Conservation (phyloP, 345 rosid species). For the Kandelia obovata region DNA sequence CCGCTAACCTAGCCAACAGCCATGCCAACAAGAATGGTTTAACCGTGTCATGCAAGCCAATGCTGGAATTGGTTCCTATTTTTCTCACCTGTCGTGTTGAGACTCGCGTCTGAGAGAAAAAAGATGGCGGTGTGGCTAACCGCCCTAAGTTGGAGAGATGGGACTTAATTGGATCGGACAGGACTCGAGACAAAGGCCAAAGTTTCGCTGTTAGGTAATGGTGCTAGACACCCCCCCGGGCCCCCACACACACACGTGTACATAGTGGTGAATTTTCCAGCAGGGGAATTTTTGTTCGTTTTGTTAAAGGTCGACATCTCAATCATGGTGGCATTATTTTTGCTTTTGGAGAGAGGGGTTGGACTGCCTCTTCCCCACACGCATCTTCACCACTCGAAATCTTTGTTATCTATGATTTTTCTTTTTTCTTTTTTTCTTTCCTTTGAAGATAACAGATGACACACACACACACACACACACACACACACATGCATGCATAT, state of each 20-base stretch:
- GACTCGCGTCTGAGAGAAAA: too few species aligned
- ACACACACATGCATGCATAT: neutral
- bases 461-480: neutral
- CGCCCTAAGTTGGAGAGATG: too few species aligned
- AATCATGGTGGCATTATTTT: constrained; percentile 62
- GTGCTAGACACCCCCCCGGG: constrained; percentile 28
- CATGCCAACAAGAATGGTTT: neutral
- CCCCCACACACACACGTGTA: constrained; percentile 41
- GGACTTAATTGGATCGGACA: too few species aligned
- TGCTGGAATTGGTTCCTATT: too few species aligned
- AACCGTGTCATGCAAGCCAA: neutral
- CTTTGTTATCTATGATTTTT: neutral
- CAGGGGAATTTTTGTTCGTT: constrained; percentile 36
- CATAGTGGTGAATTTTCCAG: constrained; percentile 32
- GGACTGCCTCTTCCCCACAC: constrained; percentile 26
- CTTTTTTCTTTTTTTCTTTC: too few species aligned
- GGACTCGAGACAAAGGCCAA: constrained; percentile 6
- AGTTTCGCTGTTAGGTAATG: constrained; percentile 34
- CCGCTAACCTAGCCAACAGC: too few species aligned
- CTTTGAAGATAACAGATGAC: too few species aligned
- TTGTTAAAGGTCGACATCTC: constrained; percentile 52
- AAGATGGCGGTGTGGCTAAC: too few species aligned
- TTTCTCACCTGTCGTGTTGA: too few species aligned
- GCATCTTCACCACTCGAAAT: constrained; percentile 19
- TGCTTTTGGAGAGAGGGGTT: neutral